Conservation (phyloP, 2,329 filamentous ascomycete species). For the Coniochaeta pulveracea region DNA sequence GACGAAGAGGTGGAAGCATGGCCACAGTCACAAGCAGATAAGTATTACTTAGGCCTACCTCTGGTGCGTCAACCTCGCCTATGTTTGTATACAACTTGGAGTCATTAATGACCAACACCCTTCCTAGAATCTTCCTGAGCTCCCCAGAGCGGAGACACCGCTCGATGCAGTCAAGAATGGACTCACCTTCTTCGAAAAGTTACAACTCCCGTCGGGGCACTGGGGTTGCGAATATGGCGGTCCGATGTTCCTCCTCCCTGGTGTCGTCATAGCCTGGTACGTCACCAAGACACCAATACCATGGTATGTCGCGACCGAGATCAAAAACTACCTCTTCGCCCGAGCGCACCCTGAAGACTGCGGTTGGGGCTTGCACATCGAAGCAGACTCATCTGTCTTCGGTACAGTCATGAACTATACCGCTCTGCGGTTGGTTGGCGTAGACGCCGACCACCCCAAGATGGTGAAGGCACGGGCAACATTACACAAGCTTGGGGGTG, state of each 20-base stretch:
- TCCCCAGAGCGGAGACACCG: slow-evolving; percentile 60
- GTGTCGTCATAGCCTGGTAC: slow-evolving; percentile 77
- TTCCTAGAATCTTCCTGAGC: slow-evolving; percentile 57
- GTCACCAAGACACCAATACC: slow-evolving; percentile 81
- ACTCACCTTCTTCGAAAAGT: slow-evolving; percentile 75
- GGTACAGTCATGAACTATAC: slow-evolving; percentile 86
- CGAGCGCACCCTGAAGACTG: slow-evolving; percentile 78
- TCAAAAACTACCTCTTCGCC: slow-evolving; percentile 84
- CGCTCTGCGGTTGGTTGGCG: slow-evolving; percentile 67
- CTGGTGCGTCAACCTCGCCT: slow-evolving; percentile 48
- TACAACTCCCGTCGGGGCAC: slow-evolving; percentile 81
- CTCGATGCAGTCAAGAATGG: slow-evolving; percentile 73
- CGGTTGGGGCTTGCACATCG: slow-evolving; percentile 95
- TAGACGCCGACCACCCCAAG: slow-evolving; percentile 68
- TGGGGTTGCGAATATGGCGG: slow-evolving; percentile 98
- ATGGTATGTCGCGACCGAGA: slow-evolving; percentile 69
- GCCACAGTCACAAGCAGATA: slow-evolving; percentile 85
- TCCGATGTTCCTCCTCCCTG: slow-evolving; percentile 88
- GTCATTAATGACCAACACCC: too few species aligned
- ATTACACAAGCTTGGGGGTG: slow-evolving; percentile 78
- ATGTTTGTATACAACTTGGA: too few species aligned
- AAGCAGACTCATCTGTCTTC: slow-evolving; percentile 85
- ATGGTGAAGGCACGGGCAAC: slow-evolving; percentile 78
- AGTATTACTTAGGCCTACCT: slow-evolving; percentile 72
- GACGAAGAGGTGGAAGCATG: slow-evolving; percentile 59